Base-by-base conservation (phyloP, 257 asterid species). In the Schizonepeta tenuifolia region DNA sequence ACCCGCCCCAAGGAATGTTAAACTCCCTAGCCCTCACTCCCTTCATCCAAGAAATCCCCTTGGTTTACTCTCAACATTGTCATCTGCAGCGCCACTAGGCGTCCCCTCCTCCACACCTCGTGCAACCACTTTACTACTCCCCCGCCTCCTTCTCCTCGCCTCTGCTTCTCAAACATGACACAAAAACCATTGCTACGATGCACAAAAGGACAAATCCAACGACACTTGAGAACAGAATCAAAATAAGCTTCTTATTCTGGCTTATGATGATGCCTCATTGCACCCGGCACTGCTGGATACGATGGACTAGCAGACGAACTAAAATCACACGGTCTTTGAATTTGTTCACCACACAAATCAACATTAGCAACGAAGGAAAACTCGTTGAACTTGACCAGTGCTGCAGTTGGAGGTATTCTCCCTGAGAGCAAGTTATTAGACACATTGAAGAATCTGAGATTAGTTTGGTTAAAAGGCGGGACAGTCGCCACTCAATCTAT, bases 1-100 rank as follows among this genome's bases (percentile, higher is more conserved):
- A 11, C 88, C 91, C 21, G 96, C 89, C 55, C 98, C 99, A n/a
- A 90, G 82, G 77, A 94, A 90, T 76, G 86, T 90, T 88, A 94
- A 50, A 58, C 82, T 83, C 75, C 99, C 99, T 2, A 86, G 76
- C 14, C 96, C 98, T 82, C 99, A 49, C 80, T 81, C 2, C 90
- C 97, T 75, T 90, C 85, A 53, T 91, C 97, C 97, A 9, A 91
- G 78, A 77, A 93, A 89, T 18, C 79, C 87, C 60, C 85, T 88
- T 31, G 67, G 82, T 79, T 83, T 89, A 56, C 88, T 79, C 2
- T 71, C 89, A 28, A 31, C 60, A 70, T 78, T 65, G 60, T 81
- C 84, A 2, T 81, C 89, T 49, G 76, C 77, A 47, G 71, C 84
- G 6, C 77, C 83, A 53, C 84, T 70, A 13, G 82, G 65, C 5